A percentile compares a stretch with the other conserved stretches of the same genome.
phyloP scores from a whole-genome alignment of 2,329 filamentous ascomycete genomes.

The Aureobasidium sp. region DNA sequence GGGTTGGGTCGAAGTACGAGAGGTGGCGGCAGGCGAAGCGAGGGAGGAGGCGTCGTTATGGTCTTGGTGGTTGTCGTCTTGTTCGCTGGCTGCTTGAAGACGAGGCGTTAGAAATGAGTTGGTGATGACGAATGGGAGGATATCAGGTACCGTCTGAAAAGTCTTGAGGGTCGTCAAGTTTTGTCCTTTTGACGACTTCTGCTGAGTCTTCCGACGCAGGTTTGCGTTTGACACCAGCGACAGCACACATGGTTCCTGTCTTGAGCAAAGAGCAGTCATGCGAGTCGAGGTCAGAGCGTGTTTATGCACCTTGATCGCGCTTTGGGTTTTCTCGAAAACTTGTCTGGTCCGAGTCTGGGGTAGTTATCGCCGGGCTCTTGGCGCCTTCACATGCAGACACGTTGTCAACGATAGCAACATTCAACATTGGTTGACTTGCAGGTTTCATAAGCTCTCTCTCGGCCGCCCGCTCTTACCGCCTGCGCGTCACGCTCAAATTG shows the following conservation, averaged over 20 bases:
- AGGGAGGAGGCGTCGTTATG: neutral
- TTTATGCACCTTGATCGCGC: neutral
- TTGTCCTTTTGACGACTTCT: neutral
- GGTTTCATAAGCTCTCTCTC: too few species aligned
- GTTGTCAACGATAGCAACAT: too few species aligned
- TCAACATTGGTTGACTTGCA: too few species aligned
- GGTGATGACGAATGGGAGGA: neutral
- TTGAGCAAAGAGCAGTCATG: neutral
- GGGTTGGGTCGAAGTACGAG: conserved; percentile 22
- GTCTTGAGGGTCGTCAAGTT: neutral
- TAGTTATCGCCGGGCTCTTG: neutral
- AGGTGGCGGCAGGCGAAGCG: neutral
- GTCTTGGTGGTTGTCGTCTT: neutral
- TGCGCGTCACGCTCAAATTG: too few species aligned
- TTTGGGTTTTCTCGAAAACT: neutral
- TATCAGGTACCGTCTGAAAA: neutral
- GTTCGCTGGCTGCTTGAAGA: neutral
- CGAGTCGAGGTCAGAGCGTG: neutral
- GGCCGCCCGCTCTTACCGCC: too few species aligned
- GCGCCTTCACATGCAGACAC: too few species aligned
- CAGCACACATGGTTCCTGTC: neutral
- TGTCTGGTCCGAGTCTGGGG: neutral
- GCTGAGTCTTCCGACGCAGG: neutral
- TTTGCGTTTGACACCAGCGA: neutral
- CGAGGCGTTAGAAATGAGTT: neutral